These are phyloP conservation scores for Collybia mongolica DNA, from an alignment of 768 basidiomycete species.

Conservation along the genomic window DNA sequence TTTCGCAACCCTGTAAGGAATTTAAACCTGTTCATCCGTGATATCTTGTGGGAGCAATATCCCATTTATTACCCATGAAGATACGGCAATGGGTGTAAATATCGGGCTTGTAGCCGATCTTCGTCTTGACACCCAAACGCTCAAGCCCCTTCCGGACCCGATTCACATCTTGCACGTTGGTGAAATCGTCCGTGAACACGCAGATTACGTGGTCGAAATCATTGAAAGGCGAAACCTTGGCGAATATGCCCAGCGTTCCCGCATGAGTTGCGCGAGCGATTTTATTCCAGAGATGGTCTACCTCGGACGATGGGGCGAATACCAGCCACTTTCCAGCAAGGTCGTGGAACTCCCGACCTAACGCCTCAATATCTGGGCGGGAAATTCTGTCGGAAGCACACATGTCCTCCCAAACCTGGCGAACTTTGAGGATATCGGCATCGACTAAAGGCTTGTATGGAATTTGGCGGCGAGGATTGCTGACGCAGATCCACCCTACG, in stretches of 20 bases:
- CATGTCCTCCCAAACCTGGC: slow-evolving; percentile 4
- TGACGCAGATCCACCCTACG: slow-evolving; percentile 6
- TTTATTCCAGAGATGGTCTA: slow-evolving; percentile 13
- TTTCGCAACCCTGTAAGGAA: background rate
- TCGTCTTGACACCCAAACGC: slow-evolving; percentile 11
- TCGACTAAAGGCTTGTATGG: background rate
- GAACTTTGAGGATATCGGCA: slow-evolving; percentile 1
- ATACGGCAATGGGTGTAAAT: slow-evolving; percentile 10
- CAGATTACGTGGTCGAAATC: slow-evolving; percentile 15
- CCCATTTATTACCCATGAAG: slow-evolving; percentile 5
- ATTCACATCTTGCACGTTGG: slow-evolving; percentile 7
- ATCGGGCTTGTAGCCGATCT: slow-evolving; percentile 17
- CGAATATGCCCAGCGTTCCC: slow-evolving; percentile 11
- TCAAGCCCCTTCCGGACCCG: slow-evolving; percentile 12
- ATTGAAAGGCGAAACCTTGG: slow-evolving; percentile 12
- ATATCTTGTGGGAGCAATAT: slow-evolving; percentile 5
- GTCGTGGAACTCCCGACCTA: slow-evolving; percentile 6
- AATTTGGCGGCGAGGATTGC: background rate
- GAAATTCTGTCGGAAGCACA: slow-evolving; percentile 4
- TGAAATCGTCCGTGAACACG: slow-evolving; percentile 14
- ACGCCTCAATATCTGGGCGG: slow-evolving; percentile 4
- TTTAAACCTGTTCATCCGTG: background rate
- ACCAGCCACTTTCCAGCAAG: slow-evolving; percentile 16
- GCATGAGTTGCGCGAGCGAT: slow-evolving; percentile 12
- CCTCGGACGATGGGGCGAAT: slow-evolving; percentile 2